Evolutionary conservation across 495 filamentous ascomycete species (phyloP).

Genomic region (Eremomyces bilateralis): DNA sequence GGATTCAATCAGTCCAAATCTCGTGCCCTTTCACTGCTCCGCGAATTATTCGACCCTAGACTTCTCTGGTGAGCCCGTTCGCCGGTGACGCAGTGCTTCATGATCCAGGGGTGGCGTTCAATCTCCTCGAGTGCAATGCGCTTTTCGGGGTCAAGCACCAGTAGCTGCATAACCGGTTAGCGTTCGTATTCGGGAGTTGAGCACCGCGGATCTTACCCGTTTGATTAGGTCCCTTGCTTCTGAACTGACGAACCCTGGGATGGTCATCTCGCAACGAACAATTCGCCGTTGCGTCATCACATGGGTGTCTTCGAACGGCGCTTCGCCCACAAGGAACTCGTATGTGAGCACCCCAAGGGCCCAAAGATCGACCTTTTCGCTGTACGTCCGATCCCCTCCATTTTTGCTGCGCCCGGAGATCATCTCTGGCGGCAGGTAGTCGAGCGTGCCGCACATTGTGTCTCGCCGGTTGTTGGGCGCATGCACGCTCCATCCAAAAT

Average conservation of each 20-base stretch:
- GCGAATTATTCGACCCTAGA: background rate
- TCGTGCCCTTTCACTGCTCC: background rate
- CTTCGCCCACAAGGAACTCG: conserved; percentile 88
- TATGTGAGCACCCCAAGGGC: conserved; percentile 87
- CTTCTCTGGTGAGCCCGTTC: conserved; percentile 26
- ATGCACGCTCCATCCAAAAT: conserved; percentile 97
- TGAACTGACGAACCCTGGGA: conserved; percentile 72
- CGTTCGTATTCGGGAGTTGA: background rate
- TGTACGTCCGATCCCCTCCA: conserved; percentile 52
- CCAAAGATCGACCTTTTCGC: conserved; percentile 92
- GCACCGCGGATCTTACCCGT: conserved; percentile 33
- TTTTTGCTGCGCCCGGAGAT: conserved; percentile 39
- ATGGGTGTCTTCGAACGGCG: conserved; percentile 88
- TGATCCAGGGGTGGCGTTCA: conserved; percentile 81
- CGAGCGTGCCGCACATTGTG: conserved; percentile 93
- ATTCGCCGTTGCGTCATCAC: conserved; percentile 90
- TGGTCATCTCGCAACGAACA: conserved; percentile 71
- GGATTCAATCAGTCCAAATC: too few species aligned
- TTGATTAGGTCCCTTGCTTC: conserved; percentile 89
- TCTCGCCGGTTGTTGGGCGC: conserved; percentile 84
- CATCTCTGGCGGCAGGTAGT: conserved; percentile 98
- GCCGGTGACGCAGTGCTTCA: conserved; percentile 83
- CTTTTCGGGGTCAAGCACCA: conserved; percentile 89
- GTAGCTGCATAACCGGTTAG: conserved; percentile 31
- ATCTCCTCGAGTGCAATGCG: conserved; percentile 77